Percentiles rank a stretch among this genome's conserved stretches.
Evolutionary conservation across 306 rosid species (phyloP).

Genomic region (Dalbergia cultrata): DNA sequence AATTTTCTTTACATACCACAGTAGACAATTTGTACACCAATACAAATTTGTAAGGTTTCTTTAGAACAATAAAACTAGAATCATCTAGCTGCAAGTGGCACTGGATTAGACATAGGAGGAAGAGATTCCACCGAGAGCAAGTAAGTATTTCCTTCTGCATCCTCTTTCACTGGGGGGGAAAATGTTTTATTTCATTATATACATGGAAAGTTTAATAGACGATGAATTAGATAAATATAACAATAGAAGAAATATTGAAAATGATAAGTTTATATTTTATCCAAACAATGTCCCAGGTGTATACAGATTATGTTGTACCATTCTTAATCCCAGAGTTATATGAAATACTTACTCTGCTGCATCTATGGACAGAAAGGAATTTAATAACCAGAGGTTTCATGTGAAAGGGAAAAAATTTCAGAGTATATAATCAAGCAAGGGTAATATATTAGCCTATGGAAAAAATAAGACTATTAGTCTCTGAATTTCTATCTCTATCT

Average conservation of each 20-base stretch:
- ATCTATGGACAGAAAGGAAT: neutral
- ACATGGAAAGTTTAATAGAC: constrained; percentile 7
- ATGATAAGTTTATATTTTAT: neutral
- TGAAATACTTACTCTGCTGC: neutral
- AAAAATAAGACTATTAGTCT: neutral
- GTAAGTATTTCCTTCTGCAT: neutral
- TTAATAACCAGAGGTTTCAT: neutral
- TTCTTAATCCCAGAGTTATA: neutral
- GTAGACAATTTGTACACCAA: neutral
- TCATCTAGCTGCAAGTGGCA: neutral
- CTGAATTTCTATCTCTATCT: constrained; percentile 32
- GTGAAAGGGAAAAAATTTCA: neutral
- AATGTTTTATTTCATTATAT: neutral
- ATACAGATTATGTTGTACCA: neutral
- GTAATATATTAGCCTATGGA: neutral
- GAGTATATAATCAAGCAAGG: neutral
- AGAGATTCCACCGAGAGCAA: neutral
- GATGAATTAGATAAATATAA: constrained; percentile 16
- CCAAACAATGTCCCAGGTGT: constrained; percentile 3
- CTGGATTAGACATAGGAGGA: neutral
- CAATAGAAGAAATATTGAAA: constrained; percentile 13
- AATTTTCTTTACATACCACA: constrained; percentile 24
- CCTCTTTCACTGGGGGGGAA: neutral
- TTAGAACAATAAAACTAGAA: neutral
- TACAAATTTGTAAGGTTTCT: neutral